These are phyloP conservation scores for Wickerhamomyces chaumierensis DNA, from an alignment of 805 yeast species.

Conservation along the genomic window DNA sequence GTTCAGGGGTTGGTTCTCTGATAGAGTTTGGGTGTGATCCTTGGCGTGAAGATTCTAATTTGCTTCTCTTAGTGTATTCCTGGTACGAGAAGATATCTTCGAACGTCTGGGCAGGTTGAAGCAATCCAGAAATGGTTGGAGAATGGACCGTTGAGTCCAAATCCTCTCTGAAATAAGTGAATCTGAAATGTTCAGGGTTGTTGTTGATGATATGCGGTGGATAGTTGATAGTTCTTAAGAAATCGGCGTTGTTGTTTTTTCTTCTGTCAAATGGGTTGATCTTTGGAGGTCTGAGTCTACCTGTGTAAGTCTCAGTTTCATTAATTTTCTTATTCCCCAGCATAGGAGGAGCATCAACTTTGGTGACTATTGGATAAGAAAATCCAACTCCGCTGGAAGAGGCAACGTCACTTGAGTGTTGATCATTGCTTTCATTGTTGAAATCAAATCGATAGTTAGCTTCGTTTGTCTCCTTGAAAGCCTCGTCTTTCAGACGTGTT, in stretches of 20 bases:
- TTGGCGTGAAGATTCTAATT: constrained; percentile 4
- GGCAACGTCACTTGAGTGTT: constrained; percentile 1
- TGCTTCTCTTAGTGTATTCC: constrained; percentile 14
- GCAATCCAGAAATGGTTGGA: constrained; percentile 73
- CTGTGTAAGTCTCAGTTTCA: constrained; percentile 45
- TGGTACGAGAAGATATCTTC: constrained; percentile 49
- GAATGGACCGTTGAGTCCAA: constrained; percentile 84
- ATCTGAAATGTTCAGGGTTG: constrained; percentile 53
- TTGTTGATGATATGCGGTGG: constrained; percentile 34
- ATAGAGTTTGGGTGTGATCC: constrained; percentile 8
- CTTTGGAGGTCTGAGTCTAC: constrained; percentile 66
- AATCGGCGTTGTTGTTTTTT: constrained; percentile 12
- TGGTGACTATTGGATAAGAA: constrained; percentile 30
- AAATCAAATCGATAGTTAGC: constrained; percentile 24
- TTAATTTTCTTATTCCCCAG: constrained; percentile 33
- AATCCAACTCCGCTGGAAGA: constrained; percentile 21
- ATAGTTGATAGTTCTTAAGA: constrained; percentile 20
- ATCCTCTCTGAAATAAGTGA: constrained; percentile 88
- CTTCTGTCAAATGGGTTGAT: constrained; percentile 62
- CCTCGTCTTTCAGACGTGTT: constrained; percentile 32
- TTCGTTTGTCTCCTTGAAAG: constrained; percentile 25
- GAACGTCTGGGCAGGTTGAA: constrained; percentile 51
- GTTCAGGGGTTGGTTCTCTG: constrained; percentile 6
- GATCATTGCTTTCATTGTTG: constrained; percentile 9
- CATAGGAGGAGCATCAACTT: constrained; percentile 27